phyloP scores from a whole-genome alignment of 257 asterid species.

The Primulina tabacum region DNA sequence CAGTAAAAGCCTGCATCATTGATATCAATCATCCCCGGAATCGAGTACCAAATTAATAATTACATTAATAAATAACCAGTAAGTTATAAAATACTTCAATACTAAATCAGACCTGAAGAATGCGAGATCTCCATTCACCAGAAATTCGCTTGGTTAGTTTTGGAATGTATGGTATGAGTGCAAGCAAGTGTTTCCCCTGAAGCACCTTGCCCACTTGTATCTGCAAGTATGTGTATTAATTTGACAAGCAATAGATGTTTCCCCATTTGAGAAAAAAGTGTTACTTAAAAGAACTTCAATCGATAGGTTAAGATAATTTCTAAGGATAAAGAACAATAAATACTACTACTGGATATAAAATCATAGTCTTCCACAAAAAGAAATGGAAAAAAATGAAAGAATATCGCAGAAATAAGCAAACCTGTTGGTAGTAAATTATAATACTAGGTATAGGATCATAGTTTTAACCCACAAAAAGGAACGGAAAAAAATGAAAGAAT shows the following conservation, averaged over 20 bases:
- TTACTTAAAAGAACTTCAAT: background rate
- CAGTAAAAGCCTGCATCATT: constrained; percentile 66
- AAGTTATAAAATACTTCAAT: constrained; percentile 12
- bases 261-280: constrained; percentile 19
- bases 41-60: background rate
- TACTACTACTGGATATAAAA: background rate
- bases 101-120: constrained; percentile 60
- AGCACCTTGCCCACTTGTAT: constrained; percentile 44
- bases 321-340: background rate
- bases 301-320: background rate
- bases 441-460: background rate
- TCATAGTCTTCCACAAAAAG: background rate
- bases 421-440: constrained; percentile 14
- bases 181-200: constrained; percentile 65
- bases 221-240: constrained; percentile 40
- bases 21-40: background rate
- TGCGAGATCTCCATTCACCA: constrained; percentile 64
- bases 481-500: background rate
- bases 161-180: constrained; percentile 66
- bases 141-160: constrained; percentile 51
- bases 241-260: constrained; percentile 8
- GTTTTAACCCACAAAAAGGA: constrained; percentile 3
- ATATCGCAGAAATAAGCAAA: background rate
- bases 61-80: background rate
- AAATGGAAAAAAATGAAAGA: background rate